Percentiles rank a stretch among this genome's conserved stretches.
phyloP scores from a whole-genome alignment of 1,139 yeast species.

The Zygoascus meyerae region DNA sequence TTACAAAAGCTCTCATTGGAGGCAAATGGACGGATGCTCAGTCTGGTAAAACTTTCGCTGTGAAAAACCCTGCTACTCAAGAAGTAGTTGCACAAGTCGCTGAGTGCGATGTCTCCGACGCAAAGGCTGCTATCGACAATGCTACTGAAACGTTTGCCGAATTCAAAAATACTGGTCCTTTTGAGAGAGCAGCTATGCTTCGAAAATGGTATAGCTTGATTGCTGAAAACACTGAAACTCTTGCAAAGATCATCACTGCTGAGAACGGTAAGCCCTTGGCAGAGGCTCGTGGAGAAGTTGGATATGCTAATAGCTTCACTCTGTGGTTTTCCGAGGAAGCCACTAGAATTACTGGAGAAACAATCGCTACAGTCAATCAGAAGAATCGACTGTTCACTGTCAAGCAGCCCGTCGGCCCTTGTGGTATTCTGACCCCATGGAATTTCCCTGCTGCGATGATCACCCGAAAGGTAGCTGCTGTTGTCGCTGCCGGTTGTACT shows the following conservation, averaged over 20 bases:
- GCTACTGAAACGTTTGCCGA: conserved; percentile 55
- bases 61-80: conserved; percentile 68
- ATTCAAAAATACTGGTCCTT: conserved; percentile 53
- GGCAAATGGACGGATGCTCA: conserved; percentile 59
- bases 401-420: conserved; percentile 83
- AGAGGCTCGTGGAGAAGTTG: conserved; percentile 71
- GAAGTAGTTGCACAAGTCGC: conserved; percentile 50
- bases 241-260: conserved; percentile 62
- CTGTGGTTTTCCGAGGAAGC: conserved; percentile 88
- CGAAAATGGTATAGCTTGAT: conserved; percentile 56
- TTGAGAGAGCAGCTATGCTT: conserved; percentile 60
- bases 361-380: conserved; percentile 56
- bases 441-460: conserved; percentile 93
- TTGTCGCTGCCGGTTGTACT: conserved; percentile 88
- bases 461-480: conserved; percentile 83
- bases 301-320: conserved; percentile 70
- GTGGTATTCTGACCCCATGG: conserved; percentile 91
- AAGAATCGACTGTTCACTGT: conserved; percentile 55
- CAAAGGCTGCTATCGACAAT: conserved; percentile 44
- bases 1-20: conserved; percentile 49
- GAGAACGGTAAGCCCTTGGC: conserved; percentile 78
- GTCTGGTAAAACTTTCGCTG: conserved; percentile 52
- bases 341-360: conserved; percentile 63
- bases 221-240: conserved; percentile 60
- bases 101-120: conserved; percentile 48